A percentile compares a stretch with the other conserved stretches of the same genome.
phyloP scores from a whole-genome alignment of 164 flowering plant species.

The Dillenia turbinata region DNA sequence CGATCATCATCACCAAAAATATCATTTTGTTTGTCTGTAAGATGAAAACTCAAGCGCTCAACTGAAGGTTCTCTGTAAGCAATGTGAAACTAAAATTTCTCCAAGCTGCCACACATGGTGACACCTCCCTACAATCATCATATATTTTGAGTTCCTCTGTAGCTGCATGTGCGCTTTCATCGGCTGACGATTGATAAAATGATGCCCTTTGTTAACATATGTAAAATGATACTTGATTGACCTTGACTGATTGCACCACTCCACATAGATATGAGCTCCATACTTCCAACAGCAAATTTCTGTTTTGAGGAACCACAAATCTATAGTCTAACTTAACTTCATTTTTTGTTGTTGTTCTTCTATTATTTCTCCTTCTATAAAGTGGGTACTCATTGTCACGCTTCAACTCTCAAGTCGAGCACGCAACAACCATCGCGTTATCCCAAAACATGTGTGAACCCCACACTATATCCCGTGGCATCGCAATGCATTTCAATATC shows the following conservation, averaged over 20 bases:
- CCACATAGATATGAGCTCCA: constrained; percentile 1
- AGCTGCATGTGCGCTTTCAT: too few relatives aligned
- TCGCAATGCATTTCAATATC: too few relatives aligned
- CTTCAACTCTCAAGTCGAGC: too few relatives aligned
- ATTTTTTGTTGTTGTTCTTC: neutral
- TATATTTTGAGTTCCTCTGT: constrained; percentile 1
- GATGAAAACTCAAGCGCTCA: constrained; percentile 7
- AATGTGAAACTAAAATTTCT: constrained; percentile 6
- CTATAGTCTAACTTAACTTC: neutral
- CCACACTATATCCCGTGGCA: rapidly evolving
- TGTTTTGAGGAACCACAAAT: neutral
- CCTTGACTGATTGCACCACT: neutral
- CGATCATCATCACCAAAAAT: neutral
- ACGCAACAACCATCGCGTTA: too few relatives aligned
- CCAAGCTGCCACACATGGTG: constrained; percentile 10
- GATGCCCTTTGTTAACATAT: too few relatives aligned
- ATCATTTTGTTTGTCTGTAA: constrained; percentile 1
- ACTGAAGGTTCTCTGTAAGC: constrained; percentile 5
- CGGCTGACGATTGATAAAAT: too few relatives aligned
- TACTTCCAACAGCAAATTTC: neutral
- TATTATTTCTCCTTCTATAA: neutral
- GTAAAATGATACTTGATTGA: too few relatives aligned
- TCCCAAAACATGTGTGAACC: too few relatives aligned
- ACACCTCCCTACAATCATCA: constrained; percentile 1
- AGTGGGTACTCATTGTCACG: neutral